phyloP scores from a whole-genome alignment of 2,329 filamentous ascomycete genomes.

The Fusarium sp. region DNA sequence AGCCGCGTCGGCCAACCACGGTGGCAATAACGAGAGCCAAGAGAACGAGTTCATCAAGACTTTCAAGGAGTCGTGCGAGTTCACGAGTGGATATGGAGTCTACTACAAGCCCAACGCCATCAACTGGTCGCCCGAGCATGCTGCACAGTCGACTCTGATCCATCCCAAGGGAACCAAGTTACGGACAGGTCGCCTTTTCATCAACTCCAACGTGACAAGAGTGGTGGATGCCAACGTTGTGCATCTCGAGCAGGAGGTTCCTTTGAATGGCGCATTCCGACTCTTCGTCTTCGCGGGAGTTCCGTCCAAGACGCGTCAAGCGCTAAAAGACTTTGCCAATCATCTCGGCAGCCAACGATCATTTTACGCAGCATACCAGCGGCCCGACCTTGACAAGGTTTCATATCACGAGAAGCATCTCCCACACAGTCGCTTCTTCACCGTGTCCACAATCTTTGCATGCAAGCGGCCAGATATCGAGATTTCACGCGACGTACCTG shows the following conservation, averaged over 20 bases:
- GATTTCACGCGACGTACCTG: slow-evolving; percentile 75
- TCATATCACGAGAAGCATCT: slow-evolving; percentile 84
- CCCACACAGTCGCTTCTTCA: slow-evolving; percentile 85
- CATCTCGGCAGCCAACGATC: slow-evolving; percentile 71
- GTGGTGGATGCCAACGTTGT: slow-evolving; percentile 90
- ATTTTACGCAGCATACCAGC: slow-evolving; percentile 75
- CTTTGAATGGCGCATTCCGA: slow-evolving; percentile 86
- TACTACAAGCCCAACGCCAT: slow-evolving; percentile 82
- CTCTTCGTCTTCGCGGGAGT: slow-evolving; percentile 86
- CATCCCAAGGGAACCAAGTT: slow-evolving; percentile 72
- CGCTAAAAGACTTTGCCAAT: slow-evolving; percentile 74
- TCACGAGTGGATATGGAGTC: slow-evolving; percentile 92
- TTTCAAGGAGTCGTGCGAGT: slow-evolving; percentile 91
- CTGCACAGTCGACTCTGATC: slow-evolving; percentile 75
- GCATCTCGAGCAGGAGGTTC: slow-evolving; percentile 88
- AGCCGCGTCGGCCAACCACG: slow-evolving; percentile 61
- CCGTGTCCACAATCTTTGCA: slow-evolving; percentile 79
- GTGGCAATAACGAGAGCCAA: slow-evolving; percentile 48
- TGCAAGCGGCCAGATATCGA: slow-evolving; percentile 74
- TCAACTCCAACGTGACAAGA: slow-evolving; percentile 82
- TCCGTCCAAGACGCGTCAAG: slow-evolving; percentile 64
- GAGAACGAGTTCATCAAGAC: slow-evolving; percentile 87
- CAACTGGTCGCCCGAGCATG: slow-evolving; percentile 82
- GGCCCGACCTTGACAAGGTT: slow-evolving; percentile 68
- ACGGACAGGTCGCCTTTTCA: slow-evolving; percentile 77